These are phyloP conservation scores for Colletotrichum sp. DNA, from an alignment of 2,329 filamentous ascomycete species.

Conservation along the genomic window DNA sequence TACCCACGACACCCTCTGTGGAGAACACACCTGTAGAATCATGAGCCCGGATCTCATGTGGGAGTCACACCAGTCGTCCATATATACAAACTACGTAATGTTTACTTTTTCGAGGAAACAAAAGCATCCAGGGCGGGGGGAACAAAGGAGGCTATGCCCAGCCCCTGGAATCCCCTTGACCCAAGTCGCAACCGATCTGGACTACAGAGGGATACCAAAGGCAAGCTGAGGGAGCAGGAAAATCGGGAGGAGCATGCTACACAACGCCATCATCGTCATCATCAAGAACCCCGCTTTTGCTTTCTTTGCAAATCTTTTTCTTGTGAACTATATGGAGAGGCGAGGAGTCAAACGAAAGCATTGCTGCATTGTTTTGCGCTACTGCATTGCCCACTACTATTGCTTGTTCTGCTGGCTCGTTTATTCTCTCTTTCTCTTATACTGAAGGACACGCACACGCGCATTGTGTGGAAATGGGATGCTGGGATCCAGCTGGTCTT, in stretches of 20 bases:
- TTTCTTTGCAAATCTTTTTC: neutral
- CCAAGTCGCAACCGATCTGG: neutral
- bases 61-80: constrained; percentile 3
- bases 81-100: constrained; percentile 23
- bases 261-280: neutral
- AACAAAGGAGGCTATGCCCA: neutral
- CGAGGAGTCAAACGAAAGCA: neutral
- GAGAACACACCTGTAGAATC: constrained; percentile 22
- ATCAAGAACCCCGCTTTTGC: neutral
- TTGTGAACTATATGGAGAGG: neutral
- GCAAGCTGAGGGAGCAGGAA: neutral
- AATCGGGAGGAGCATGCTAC: neutral
- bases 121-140: neutral
- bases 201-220: neutral
- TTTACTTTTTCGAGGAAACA: constrained; percentile 19
- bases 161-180: neutral
- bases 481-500: constrained; percentile 16
- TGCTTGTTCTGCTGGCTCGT: neutral
- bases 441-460: neutral
- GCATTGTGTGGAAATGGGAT: neutral
- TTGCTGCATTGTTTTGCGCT: neutral
- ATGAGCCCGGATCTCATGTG: constrained; percentile 17
- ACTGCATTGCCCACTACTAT: neutral
- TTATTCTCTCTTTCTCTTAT: neutral
- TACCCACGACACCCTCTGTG: constrained; percentile 21